phyloP scores from a whole-genome alignment of 2,329 filamentous ascomycete genomes.

The Diaporthe velutina region DNA sequence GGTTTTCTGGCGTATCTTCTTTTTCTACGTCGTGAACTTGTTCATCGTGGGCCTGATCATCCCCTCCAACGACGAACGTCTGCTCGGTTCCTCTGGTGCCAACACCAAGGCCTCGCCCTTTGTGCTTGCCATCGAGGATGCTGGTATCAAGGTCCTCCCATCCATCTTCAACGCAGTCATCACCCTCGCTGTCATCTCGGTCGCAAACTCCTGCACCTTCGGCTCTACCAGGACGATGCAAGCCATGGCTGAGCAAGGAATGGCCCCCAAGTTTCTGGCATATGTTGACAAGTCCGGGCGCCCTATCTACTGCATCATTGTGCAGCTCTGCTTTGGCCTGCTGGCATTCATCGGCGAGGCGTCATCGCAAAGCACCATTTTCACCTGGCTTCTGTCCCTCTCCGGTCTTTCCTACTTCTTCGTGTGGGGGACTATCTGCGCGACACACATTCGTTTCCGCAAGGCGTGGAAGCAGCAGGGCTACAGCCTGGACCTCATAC shows the following conservation, averaged over 20 bases:
- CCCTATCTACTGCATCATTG: constrained; percentile 65
- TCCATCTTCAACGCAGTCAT: constrained; percentile 68
- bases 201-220: constrained; percentile 65
- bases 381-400: constrained; percentile 77
- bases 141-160: constrained; percentile 62
- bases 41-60: constrained; percentile 66
- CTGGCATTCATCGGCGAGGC: constrained; percentile 70
- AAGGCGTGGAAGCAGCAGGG: constrained; percentile 71
- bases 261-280: constrained; percentile 68
- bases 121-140: constrained; percentile 63
- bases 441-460: constrained; percentile 76
- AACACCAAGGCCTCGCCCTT: constrained; percentile 64
- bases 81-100: constrained; percentile 53
- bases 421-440: constrained; percentile 79
- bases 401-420: constrained; percentile 81
- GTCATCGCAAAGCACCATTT: constrained; percentile 58
- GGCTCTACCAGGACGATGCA: constrained; percentile 65
- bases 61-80: constrained; percentile 55
- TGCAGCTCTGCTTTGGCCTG: constrained; percentile 69
- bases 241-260: constrained; percentile 61
- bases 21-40: constrained; percentile 66
- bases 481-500: constrained; percentile 62
- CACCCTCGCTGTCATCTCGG: constrained; percentile 64
- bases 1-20: constrained; percentile 66
- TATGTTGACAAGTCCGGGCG: constrained; percentile 74